These are phyloP conservation scores for Naganishia vaughanmartiniae DNA, from an alignment of 768 basidiomycete genomes.

Conservation along the genomic window DNA sequence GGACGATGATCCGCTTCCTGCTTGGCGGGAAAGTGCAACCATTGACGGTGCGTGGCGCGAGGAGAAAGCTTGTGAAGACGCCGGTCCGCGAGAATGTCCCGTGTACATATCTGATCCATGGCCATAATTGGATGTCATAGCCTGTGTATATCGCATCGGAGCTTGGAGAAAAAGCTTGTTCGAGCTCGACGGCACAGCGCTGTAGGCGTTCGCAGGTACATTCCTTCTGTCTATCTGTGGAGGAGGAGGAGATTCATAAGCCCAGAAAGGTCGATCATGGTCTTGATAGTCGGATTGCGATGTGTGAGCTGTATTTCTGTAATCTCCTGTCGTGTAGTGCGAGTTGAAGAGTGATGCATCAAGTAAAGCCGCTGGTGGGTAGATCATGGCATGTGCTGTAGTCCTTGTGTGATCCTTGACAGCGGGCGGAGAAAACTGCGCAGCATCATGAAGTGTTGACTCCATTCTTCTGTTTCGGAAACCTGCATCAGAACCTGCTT, in stretches of 20 bases:
- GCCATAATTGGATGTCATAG: neutral
- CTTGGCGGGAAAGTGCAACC: neutral
- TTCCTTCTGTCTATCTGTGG: neutral
- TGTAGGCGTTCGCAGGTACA: neutral
- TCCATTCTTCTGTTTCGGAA: neutral
- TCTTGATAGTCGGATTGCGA: neutral
- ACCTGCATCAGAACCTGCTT: neutral
- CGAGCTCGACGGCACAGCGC: neutral
- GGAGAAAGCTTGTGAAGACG: neutral
- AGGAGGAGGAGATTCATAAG: neutral
- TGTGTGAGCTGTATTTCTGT: neutral
- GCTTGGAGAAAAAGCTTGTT: slow-evolving; percentile 1
- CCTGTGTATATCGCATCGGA: neutral
- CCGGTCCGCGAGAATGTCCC: neutral
- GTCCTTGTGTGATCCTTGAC: neutral
- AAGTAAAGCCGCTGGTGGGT: neutral
- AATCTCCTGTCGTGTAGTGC: neutral
- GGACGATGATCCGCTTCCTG: neutral
- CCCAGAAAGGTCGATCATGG: neutral
- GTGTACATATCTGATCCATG: neutral
- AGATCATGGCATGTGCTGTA: neutral
- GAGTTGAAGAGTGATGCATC: neutral
- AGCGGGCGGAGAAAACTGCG: neutral
- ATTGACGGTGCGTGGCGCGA: neutral
- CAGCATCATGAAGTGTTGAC: neutral